Evolutionary conservation across 371 early-diverging fungal genomes (phyloP), one percentile per base, ranked within the genome.

Genomic region (Fennellomyces sp.): DNA sequence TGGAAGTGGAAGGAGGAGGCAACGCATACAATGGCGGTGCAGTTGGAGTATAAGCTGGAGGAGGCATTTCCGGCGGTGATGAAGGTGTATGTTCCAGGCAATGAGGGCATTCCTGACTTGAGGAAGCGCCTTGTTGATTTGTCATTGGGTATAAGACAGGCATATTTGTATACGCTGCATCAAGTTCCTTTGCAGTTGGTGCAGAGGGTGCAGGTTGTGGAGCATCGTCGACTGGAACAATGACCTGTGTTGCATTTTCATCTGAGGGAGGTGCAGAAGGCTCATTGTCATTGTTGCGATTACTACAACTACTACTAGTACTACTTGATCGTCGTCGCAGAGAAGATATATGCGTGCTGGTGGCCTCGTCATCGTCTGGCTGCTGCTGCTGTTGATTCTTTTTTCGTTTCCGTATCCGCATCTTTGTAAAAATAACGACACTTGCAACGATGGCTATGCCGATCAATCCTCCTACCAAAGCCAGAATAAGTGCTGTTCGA

Each of bases 181-280:
- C 60, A 21, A 66, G 42, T 45, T 61, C 58, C 38, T 66, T 66
- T 42, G 61, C 66, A 3, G 66, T 28, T 2, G 66, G 66, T 36
- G 66, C 66, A 4, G 64, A 64, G 6, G 64, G 64, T 11, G 58
- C 64, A n/a, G 58, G 58, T 17, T n/a, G n/a, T n/a, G n/a, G n/a
- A 52, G 30, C 11, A 39, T 47, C 11, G 48, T 50, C n/a, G 63
- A 51, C 1, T 33, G 36, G n/a, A 11, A 15, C 56, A 55, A 13
- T 13, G 56, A 56, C n/a, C 7, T 23, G 26, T 13, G 15, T 7
- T 11, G 5, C 25, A 1, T n/a, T 5, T 1, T 19, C 27, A 0
- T 29, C 60, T 8, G 58, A 27, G 21, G 52, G 64, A 21, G 41
- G 58, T 29, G 52, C 45, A 13, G 62, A 54, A 47, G 41, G 30